Base-by-base conservation (phyloP, 164 flowering plant genomes). In the Dillenia turbinata region DNA sequence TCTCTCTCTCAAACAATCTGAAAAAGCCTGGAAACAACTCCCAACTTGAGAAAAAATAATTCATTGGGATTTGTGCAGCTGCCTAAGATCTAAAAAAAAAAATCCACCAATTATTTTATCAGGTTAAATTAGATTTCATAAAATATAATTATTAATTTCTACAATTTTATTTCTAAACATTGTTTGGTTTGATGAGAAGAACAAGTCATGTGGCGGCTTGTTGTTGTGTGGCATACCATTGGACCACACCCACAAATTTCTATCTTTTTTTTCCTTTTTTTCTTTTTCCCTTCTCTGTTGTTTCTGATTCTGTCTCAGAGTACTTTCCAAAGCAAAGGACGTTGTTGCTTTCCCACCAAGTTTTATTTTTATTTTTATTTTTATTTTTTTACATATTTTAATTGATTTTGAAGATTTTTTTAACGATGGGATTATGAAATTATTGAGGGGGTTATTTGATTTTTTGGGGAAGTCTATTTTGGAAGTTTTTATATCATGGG, bases 11-110 rank as follows among this genome's bases (percentile, higher is more conserved):
- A 67, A 48, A 58, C 66, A 51, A 61, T 71, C 79, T 72, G 75
- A 69, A 78, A 78, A 4, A 76, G 77, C 68, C 73, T 69, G 75
- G 57, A 53, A 53, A 66, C 73, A 75, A 75, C 78, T 73, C 70
- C 73, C 63, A 60, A 59, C 61, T 71, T 49, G 66, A 74, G 44
- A 67, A 6, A 33, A 33, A 6, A 33, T 60, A 47, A 59, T 45
- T 54, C 54, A 22, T 72, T 55, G 75, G 77, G 70, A 72, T 77
- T 69, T 71, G 77, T 55, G 69, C 62, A 57, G 56, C 16, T n/a
- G 46, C 40, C 40, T 33, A 33, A 33, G 40, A 33, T 33, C 40
- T 33, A 33, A 4, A 33, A 33, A 26, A 33, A 19, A 33, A 26
- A 26, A 26, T 5, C 40, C 40, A 4, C 40, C 7, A 33, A 33